Evolutionary conservation across 179 eudicot species (phyloP).

Genomic region (Heliamphora pulchella): DNA sequence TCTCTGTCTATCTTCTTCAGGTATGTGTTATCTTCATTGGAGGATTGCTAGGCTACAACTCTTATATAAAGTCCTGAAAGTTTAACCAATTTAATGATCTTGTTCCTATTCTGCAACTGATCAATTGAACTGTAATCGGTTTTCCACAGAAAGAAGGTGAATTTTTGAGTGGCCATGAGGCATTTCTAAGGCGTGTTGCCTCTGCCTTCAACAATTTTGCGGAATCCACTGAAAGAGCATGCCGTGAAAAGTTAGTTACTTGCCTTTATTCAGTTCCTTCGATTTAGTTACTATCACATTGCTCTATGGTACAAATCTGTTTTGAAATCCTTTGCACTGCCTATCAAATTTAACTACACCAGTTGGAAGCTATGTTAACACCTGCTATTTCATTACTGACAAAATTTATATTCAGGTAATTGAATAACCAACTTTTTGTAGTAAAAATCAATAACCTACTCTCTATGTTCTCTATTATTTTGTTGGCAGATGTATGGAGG

Average conservation of each 20-base stretch:
- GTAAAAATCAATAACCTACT: neutral
- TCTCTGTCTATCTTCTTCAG: constrained; percentile 86
- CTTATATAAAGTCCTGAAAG: neutral
- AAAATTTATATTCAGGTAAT: neutral
- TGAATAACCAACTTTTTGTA: neutral
- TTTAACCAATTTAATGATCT: neutral
- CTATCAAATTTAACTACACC: neutral
- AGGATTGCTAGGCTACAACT: constrained; percentile 5
- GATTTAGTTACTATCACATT: neutral
- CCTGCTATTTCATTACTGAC: neutral
- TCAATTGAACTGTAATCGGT: neutral
- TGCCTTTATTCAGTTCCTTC: constrained; percentile 1
- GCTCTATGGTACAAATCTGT: neutral
- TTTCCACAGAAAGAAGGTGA: constrained; percentile 83
- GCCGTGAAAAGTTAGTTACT: constrained; percentile 67
- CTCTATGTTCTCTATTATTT: neutral
- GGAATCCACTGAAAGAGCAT: constrained; percentile 79
- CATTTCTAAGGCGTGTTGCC: constrained; percentile 64
- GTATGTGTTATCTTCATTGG: constrained; percentile 29
- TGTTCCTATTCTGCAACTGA: constrained; percentile 1
- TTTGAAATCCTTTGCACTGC: neutral
- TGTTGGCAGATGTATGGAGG: constrained; percentile 84
- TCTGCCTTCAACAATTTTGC: constrained; percentile 90
- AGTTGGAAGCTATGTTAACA: neutral
- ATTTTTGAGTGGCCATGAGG: constrained; percentile 76